Conservation (phyloP, 352 stramenopile species). For the Peronospora farinosa region DNA sequence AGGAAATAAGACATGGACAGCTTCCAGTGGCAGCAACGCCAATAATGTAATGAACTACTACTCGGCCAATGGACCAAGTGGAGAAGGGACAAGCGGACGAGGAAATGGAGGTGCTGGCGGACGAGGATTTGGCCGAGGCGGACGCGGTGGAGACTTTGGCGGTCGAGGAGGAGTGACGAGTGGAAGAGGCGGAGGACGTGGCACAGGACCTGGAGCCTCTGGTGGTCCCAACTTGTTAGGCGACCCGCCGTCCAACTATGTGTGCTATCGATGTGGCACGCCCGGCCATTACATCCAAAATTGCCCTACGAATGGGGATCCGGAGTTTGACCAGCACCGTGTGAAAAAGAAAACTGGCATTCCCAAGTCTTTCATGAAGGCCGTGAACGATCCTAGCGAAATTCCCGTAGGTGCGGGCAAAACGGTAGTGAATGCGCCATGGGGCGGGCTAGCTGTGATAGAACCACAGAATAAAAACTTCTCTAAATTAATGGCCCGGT, state of each 20-base stretch:
- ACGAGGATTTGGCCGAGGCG: conserved; percentile 43
- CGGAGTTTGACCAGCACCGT: conserved; percentile 82
- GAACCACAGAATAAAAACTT: conserved; percentile 89
- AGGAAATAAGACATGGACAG: conserved; percentile 84
- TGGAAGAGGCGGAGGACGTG: conserved; percentile 35
- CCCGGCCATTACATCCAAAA: conserved; percentile 86
- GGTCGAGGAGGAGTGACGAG: conserved; percentile 43
- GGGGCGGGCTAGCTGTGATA: conserved; percentile 85
- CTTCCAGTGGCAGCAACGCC: conserved; percentile 64
- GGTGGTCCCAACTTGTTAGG: conserved; percentile 25
- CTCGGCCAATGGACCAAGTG: conserved; percentile 31
- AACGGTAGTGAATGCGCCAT: conserved; percentile 83
- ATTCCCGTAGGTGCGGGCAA: conserved; percentile 77
- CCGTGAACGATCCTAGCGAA: conserved; percentile 78
- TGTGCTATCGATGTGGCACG: conserved; percentile 79
- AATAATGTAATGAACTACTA: conserved; percentile 80
- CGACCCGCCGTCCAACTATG: conserved; percentile 76
- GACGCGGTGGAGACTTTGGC: conserved; percentile 35
- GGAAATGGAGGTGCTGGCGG: conserved; percentile 31
- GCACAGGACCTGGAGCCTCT: conserved; percentile 21
- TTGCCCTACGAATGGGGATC: conserved; percentile 83
- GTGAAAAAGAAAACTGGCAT: conserved; percentile 87
- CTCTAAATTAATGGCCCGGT: conserved; percentile 88
- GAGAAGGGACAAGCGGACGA: conserved; percentile 28
- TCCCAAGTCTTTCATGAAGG: conserved; percentile 86